phyloP scores from a whole-genome alignment of 108 stramenopile genomes.

The Nitzschia palea region DNA sequence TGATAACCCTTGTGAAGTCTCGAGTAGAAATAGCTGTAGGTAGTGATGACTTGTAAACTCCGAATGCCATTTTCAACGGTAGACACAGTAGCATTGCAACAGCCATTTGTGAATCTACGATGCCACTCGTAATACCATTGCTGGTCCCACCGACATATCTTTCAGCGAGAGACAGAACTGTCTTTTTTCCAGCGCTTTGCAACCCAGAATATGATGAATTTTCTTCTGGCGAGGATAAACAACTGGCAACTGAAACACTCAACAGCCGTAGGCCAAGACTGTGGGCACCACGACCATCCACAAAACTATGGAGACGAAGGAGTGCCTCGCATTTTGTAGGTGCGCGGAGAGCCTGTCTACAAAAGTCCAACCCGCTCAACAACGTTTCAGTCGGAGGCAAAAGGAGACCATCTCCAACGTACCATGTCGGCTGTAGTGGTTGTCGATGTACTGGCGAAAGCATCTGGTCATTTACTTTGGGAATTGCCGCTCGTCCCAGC shows the following conservation, averaged over 20 bases:
- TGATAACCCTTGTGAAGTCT: constrained; percentile 60
- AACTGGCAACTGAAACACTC: constrained; percentile 32
- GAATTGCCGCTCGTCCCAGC: not conserved
- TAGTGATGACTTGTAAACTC: constrained; percentile 68
- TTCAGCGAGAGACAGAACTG: constrained; percentile 44
- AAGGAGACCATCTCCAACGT: constrained; percentile 85
- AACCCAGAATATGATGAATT: not conserved
- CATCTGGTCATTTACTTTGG: not conserved
- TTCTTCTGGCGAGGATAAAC: constrained; percentile 6
- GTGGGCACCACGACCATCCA: constrained; percentile 66
- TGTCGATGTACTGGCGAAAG: constrained; percentile 25
- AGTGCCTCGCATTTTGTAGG: constrained; percentile 27
- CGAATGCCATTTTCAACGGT: constrained; percentile 73
- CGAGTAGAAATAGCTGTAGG: constrained; percentile 81
- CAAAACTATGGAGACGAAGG: constrained; percentile 39
- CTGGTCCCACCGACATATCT: constrained; percentile 75
- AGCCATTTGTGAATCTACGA: constrained; percentile 69
- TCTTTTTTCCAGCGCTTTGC: constrained; percentile 8
- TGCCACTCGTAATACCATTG: constrained; percentile 69
- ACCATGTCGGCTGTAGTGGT: constrained; percentile 69
- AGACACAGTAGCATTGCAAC: constrained; percentile 62
- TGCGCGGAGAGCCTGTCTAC: constrained; percentile 41
- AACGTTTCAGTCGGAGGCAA: constrained; percentile 65
- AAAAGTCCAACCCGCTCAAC: constrained; percentile 43
- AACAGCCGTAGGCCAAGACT: constrained; percentile 56